A percentile compares a stretch with the other conserved stretches of the same genome.
phyloP scores from a whole-genome alignment of 2,329 filamentous ascomycete genomes.

The Aspergillus nomiae region DNA sequence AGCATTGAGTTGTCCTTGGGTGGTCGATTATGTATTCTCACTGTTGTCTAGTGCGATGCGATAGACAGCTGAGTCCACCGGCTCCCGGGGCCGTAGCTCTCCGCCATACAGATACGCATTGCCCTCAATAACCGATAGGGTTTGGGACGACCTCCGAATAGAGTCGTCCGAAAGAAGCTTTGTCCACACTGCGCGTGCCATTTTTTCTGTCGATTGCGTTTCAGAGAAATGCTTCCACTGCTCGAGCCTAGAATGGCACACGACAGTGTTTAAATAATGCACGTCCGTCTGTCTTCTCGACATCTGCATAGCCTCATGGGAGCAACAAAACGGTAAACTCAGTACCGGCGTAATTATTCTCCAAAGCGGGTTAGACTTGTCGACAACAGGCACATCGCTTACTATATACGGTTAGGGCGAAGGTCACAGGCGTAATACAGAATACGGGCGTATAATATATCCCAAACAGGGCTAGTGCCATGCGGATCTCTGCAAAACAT shows the following conservation, averaged over 20 bases:
- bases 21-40: conserved; percentile 5
- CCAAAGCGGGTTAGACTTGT: too few relatives aligned
- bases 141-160: conserved; percentile 68
- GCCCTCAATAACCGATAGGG: conserved; percentile 61
- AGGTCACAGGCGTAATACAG: neutral
- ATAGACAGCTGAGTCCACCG: conserved; percentile 73
- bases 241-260: too few relatives aligned
- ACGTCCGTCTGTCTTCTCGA: too few relatives aligned
- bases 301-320: too few relatives aligned
- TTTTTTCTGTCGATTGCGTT: neutral
- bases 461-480: neutral
- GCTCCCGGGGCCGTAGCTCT: conserved; percentile 66
- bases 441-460: conserved; percentile 4
- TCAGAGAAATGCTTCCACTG: too few relatives aligned
- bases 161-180: conserved; percentile 26
- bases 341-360: neutral
- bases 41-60: conserved; percentile 55
- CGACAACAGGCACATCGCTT: too few relatives aligned
- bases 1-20: neutral
- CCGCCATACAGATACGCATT: conserved; percentile 76
- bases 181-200: conserved; percentile 20
- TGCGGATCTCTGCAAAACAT: neutral
- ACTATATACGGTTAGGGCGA: too few relatives aligned
- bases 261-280: too few relatives aligned
- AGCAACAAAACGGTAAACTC: too few relatives aligned